Conservation (phyloP, 805 yeast species). For the Saccharomycopsis sp. region DNA sequence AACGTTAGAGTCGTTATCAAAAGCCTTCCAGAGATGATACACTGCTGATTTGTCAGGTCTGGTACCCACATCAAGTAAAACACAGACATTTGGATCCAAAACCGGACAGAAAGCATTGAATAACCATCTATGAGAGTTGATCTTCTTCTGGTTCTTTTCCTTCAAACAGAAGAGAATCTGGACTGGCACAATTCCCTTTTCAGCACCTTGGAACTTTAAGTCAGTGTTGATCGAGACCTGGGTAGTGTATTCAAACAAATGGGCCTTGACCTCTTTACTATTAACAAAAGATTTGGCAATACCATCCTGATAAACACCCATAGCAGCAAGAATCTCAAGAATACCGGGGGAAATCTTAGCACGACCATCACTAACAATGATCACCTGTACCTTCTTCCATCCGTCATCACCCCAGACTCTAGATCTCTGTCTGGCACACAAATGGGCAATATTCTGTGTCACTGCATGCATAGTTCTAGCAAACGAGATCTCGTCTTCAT, state of each 20-base stretch:
- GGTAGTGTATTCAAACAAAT: slow-evolving; percentile 91
- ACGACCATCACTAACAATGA: slow-evolving; percentile 92
- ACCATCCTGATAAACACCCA: slow-evolving; percentile 96
- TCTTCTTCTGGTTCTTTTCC: slow-evolving; percentile 86
- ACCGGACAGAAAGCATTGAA: slow-evolving; percentile 92
- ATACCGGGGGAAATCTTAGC: slow-evolving; percentile 80
- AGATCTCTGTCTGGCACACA: slow-evolving; percentile 74
- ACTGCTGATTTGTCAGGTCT: slow-evolving; percentile 83
- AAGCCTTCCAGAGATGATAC: slow-evolving; percentile 95
- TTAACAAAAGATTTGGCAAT: slow-evolving; percentile 93
- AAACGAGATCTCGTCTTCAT: slow-evolving; percentile 84
- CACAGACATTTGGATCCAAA: slow-evolving; percentile 84
- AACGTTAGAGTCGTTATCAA: slow-evolving; percentile 91
- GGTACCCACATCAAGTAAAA: slow-evolving; percentile 95
- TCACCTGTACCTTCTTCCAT: slow-evolving; percentile 94
- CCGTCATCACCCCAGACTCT: slow-evolving; percentile 93
- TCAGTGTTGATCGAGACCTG: slow-evolving; percentile 90
- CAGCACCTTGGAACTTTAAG: slow-evolving; percentile 83
- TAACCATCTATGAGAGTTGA: slow-evolving; percentile 97
- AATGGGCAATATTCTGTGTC: slow-evolving; percentile 84
- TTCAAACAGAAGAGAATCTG: slow-evolving; percentile 89
- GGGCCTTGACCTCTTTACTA: slow-evolving; percentile 86
- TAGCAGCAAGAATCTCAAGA: slow-evolving; percentile 80
- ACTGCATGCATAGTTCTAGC: slow-evolving; percentile 94
- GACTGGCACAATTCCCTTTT: slow-evolving; percentile 87